Conservation (phyloP, 2,329 filamentous ascomycete genomes). For the Stemphylium lycopersici region DNA sequence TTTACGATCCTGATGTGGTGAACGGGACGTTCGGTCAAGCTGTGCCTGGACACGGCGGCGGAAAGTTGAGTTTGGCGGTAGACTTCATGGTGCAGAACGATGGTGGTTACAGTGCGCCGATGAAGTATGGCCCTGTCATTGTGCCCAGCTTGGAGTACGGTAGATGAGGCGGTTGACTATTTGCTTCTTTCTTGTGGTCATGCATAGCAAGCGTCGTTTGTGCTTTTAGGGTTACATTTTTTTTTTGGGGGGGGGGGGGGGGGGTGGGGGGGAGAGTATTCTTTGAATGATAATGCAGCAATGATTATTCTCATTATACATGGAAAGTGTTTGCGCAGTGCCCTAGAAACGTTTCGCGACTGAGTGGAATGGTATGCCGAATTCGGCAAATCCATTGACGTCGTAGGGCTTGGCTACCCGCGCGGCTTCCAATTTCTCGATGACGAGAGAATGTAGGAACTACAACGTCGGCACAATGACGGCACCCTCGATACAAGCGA, state of each 20-base stretch:
- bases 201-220: slow-evolving; percentile 34
- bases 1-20: slow-evolving; percentile 85
- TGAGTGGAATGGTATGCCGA: slow-evolving; percentile 24
- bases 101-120: slow-evolving; percentile 76
- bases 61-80: slow-evolving; percentile 79
- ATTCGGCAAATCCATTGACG: slow-evolving; percentile 25
- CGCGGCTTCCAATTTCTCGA: slow-evolving; percentile 15
- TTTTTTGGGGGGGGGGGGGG: too few species aligned
- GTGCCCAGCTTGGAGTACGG: slow-evolving; percentile 71
- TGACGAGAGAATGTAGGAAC: slow-evolving; percentile 10
- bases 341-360: not conserved
- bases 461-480: slow-evolving; percentile 36
- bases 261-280: too few species aligned
- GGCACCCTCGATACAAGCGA: slow-evolving; percentile 26
- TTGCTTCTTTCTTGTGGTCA: slow-evolving; percentile 16
- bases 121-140: slow-evolving; percentile 97
- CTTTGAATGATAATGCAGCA: slow-evolving; percentile 3
- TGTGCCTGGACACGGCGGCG: slow-evolving; percentile 49
- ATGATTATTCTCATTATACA: not conserved
- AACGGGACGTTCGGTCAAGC: slow-evolving; percentile 53
- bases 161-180: slow-evolving; percentile 37
- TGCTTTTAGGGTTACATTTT: slow-evolving; percentile 1
- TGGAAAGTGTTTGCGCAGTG: not conserved
- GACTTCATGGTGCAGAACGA: slow-evolving; percentile 98
- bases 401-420: slow-evolving; percentile 23